Base-by-base conservation (phyloP, 164 flowering plant species). In the Cinnamomum chago region DNA sequence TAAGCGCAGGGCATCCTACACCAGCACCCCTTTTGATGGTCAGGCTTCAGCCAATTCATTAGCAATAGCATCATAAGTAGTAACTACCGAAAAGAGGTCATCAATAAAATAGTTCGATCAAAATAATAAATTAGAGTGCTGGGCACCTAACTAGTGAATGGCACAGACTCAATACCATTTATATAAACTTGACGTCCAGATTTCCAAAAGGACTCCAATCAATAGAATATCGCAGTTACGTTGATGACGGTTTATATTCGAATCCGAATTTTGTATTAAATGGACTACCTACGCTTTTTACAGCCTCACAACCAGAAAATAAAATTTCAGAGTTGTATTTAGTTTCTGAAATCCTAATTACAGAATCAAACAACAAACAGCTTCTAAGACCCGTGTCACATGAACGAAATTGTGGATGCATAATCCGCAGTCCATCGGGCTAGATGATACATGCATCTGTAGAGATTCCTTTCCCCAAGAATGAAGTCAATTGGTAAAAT, bases 11-110 rank as follows among this genome's bases (percentile, higher is more conserved):
- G 12, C 12, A 64, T 64, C 28, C 27, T 24, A 64, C 27, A 64
- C 27, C 67, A 64, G 67, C 28, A 64, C 67, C 67, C 24, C 28
- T 24, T 64, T 64, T 64, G 67, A 64, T 24, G 13, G 28, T 64
- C 22, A 24, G 27, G 60, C 60, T 55, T 55, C 60, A 55, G 60
- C 60, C 60, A 55, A 55, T 55, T 14, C 17, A 55, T 55, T 17
- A 55, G 60, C 60, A 55, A 55, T 55, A 55, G 60, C 60, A 17
- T 15, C 60, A 17, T 15, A 55, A 55, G 60, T 55, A 55, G 60
- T 55, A 55, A 14, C 20, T 20, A 55, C n/a, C n/a, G 3, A 55
- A 55, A 55, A 55, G 60, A 55, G n/a, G 60, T 14, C 60, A 55
- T 55, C 60, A n/a, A 55, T 55, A 15, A 55, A 55, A 55, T 55